Base-by-base conservation (phyloP, 164 flowering plant genomes). In the Cinnamomum micranthum region DNA sequence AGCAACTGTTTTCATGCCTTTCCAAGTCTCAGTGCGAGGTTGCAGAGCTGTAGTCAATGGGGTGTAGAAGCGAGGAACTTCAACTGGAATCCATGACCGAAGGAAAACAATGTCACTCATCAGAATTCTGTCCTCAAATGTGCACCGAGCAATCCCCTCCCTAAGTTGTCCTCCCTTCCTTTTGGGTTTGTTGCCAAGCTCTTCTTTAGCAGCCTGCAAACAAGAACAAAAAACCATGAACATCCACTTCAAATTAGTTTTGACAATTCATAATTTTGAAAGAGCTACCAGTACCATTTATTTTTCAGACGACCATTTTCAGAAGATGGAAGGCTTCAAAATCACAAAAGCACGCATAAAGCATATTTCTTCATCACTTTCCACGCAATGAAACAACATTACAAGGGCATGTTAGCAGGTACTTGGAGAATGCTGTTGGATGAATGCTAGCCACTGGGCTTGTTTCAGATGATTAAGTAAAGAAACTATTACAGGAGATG, bases 71-170 rank as follows among this genome's bases (percentile, higher is more conserved):
- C 73, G 65, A 47, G 97, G 97, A 68, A 95, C 89, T 72, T 93
- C 98, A 68, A 95, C 96, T 78, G 80, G 84, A 58, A 89, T 86
- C 98, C 97, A 93, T 52, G 97, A 93, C 31, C 95, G 88, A 81
- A 95, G 73, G 81, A 90, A 93, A 65, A 95, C 97, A 65, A 92
- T 87, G 83, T 95, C 99, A 69, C 96, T 91, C 98, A 92, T 95
- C 75, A 89, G 83, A 71, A 95, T 91, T 77, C 78, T 87, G 74
- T 95, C 99, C 87, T 95, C 99, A 81, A 95, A 95, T 2, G 98
- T 93, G 88, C 99, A 95, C 82, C 99, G 84, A n/a, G 90, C 99
- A 79, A 92, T 88, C 70, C 98, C 97, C 81, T 90, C 97, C 75
- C 76, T 81, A 24, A 83, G 78, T 35, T 24, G 67, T n/a, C 90